phyloP scores from a whole-genome alignment of 2,329 filamentous ascomycete species.

The Graphilbum sp. region DNA sequence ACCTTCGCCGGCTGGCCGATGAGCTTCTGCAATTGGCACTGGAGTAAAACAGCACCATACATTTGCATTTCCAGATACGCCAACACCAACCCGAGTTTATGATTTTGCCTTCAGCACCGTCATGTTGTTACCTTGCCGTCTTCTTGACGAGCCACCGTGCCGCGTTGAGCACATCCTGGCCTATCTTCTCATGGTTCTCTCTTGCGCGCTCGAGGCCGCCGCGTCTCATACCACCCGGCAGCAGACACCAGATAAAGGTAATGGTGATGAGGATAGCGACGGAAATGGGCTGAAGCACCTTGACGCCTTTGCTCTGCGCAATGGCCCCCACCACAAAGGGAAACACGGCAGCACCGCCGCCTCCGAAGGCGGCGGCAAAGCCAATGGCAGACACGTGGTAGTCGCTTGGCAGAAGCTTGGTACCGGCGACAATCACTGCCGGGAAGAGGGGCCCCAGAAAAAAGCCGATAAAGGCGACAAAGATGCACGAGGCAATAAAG shows the following conservation, averaged over 20 bases:
- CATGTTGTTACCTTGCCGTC: background rate
- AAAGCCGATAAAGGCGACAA: slow-evolving; percentile 58
- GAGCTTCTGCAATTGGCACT: slow-evolving; percentile 33
- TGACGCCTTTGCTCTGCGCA: slow-evolving; percentile 38
- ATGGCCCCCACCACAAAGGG: slow-evolving; percentile 54
- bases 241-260: slow-evolving; percentile 26
- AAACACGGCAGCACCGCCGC: slow-evolving; percentile 51
- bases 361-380: slow-evolving; percentile 64
- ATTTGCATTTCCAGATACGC: too few relatives aligned
- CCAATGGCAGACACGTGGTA: slow-evolving; percentile 69
- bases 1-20: slow-evolving; percentile 52
- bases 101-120: too few relatives aligned
- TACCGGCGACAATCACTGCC: slow-evolving; percentile 54
- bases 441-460: slow-evolving; percentile 70
- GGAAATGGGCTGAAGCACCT: slow-evolving; percentile 39
- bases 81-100: too few relatives aligned
- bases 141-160: slow-evolving; percentile 6
- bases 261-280: slow-evolving; percentile 30
- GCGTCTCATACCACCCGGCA: slow-evolving; percentile 15
- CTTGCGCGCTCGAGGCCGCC: slow-evolving; percentile 25
- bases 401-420: slow-evolving; percentile 55
- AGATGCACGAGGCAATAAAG: slow-evolving; percentile 57
- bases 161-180: slow-evolving; percentile 14
- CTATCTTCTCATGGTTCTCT: slow-evolving; percentile 19
- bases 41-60: too few relatives aligned